Conservation (phyloP, 257 asterid species). For the Penstemon barbatus region DNA sequence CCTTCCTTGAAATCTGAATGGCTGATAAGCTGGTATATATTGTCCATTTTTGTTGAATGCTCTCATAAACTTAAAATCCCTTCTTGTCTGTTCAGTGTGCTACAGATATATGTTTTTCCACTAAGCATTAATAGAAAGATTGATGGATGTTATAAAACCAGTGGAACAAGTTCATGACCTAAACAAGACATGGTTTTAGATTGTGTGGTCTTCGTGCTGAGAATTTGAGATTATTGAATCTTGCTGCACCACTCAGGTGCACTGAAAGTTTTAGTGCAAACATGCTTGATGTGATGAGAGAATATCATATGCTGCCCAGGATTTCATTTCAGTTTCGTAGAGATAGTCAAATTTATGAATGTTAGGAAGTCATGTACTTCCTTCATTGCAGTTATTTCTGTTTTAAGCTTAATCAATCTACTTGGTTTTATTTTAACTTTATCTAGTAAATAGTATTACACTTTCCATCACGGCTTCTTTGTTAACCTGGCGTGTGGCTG, state of each 20-base stretch:
- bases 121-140: not conserved
- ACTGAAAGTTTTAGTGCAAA: not conserved
- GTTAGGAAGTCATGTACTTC: not conserved
- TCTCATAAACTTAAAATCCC: conserved; percentile 3
- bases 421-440: not conserved
- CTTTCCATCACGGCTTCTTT: conserved; percentile 9
- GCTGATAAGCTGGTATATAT: too few species aligned
- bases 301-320: too few species aligned
- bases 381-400: not conserved
- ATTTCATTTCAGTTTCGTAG: not conserved
- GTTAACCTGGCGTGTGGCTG: not conserved
- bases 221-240: not conserved
- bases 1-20: not conserved
- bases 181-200: not conserved
- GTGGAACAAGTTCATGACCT: not conserved
- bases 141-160: conserved; percentile 2
- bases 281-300: too few species aligned
- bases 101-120: not conserved
- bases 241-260: not conserved
- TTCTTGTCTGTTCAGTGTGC: not conserved
- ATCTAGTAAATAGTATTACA: not conserved
- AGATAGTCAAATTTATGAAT: not conserved
- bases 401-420: not conserved
- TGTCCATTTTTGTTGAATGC: too few species aligned
- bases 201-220: conserved; percentile 10